Percentiles rank a stretch among this genome's conserved stretches.
Conservation (phyloP, 352 stramenopile species). For the Phytophthora melonis region DNA sequence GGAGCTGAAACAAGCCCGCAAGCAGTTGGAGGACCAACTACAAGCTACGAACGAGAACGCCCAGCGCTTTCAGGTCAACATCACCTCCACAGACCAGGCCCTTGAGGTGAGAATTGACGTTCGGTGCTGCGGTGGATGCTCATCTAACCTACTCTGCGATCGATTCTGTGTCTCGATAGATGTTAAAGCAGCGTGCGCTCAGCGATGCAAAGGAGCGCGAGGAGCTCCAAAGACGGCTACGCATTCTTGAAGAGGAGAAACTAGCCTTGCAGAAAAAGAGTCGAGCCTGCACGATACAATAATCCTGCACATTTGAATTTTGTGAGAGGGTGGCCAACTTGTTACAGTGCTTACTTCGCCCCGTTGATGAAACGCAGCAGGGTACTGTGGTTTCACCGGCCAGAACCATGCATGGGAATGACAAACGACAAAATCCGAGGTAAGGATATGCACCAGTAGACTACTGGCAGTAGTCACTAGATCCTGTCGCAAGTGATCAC, state of each 20-base stretch:
- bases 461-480: conserved; percentile 8
- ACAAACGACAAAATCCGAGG: not conserved
- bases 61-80: conserved; percentile 43
- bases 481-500: not conserved
- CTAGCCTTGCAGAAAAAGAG: conserved; percentile 65
- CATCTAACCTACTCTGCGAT: not conserved
- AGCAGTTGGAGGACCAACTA: conserved; percentile 46
- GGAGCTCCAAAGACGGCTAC: conserved; percentile 60
- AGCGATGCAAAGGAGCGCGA: conserved; percentile 64
- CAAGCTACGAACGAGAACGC: conserved; percentile 43
- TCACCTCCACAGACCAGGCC: conserved; percentile 51
- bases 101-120: conserved; percentile 47
- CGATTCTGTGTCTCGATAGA: conserved; percentile 25
- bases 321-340: not conserved
- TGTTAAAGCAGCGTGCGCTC: conserved; percentile 55
- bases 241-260: conserved; percentile 66
- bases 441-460: not conserved
- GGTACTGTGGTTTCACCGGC: not conserved
- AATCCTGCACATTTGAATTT: conserved; percentile 1
- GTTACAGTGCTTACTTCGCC: no score
- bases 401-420: no score
- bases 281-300: conserved; percentile 63
- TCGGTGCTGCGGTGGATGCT: not conserved
- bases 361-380: no score
- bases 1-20: conserved; percentile 37